phyloP scores from a whole-genome alignment of 1,139 yeast genomes.

The Yamadazyma siamensis region DNA sequence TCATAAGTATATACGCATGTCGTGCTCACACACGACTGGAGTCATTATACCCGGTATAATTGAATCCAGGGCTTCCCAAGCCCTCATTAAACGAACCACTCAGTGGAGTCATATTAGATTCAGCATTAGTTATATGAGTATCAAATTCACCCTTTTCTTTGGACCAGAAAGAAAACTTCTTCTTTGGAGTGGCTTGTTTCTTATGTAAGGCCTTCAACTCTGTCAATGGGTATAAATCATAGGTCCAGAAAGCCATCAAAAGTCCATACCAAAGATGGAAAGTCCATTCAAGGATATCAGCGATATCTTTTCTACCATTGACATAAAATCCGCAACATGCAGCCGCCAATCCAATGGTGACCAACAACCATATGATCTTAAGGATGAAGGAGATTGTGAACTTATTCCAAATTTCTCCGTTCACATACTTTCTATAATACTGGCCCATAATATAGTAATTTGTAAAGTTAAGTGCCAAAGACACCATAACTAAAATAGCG shows the following conservation, averaged over 20 bases:
- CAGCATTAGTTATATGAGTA: constrained; percentile 10
- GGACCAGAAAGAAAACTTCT: constrained; percentile 10
- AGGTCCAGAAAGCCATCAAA: constrained; percentile 34
- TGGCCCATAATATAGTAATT: constrained; percentile 33
- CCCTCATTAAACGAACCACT: constrained; percentile 10
- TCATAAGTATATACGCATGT: too few relatives aligned
- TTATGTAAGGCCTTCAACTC: constrained; percentile 19
- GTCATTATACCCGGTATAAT: constrained; percentile 12
- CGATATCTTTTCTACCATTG: constrained; percentile 15
- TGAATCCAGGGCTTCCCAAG: constrained; percentile 14
- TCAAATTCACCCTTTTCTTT: constrained; percentile 10
- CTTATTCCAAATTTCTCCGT: constrained; percentile 29
- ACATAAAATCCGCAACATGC: constrained; percentile 28
- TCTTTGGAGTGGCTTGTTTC: constrained; percentile 6
- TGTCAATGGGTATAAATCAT: constrained; percentile 34
- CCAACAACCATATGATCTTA: constrained; percentile 29
- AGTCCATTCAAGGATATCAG: constrained; percentile 33
- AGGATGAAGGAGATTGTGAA: constrained; percentile 30
- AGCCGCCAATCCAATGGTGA: constrained; percentile 25
- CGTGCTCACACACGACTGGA: constrained; percentile 5
- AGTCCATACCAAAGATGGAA: constrained; percentile 38
- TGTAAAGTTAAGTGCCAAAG: constrained; percentile 24
- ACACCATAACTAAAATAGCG: constrained; percentile 22
- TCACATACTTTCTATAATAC: constrained; percentile 27
- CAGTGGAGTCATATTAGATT: constrained; percentile 12